phyloP scores from a whole-genome alignment of 2,329 filamentous ascomycete species.

The Chaetothyriales sp. region DNA sequence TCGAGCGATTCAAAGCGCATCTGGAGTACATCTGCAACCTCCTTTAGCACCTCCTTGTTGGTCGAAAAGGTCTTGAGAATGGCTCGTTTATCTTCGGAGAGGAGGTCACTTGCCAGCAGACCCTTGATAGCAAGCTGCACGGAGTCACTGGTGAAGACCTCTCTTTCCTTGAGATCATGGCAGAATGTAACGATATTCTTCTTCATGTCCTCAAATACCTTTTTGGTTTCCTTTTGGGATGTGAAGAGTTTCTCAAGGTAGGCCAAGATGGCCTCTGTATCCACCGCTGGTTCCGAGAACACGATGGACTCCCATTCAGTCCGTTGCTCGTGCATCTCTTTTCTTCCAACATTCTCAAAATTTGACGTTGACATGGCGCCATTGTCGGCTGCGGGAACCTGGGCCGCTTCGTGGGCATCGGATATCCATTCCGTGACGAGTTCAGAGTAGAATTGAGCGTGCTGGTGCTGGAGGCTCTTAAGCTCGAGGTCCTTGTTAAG shows the following conservation, averaged over 20 bases:
- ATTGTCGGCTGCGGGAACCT: conserved; percentile 8
- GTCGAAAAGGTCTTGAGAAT: conserved; percentile 39
- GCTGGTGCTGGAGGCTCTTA: conserved; percentile 42
- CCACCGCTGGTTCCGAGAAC: conserved; percentile 37
- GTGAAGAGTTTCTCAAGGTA: conserved; percentile 42
- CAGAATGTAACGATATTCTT: conserved; percentile 28
- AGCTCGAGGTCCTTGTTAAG: conserved; percentile 36
- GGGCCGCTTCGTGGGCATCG: conserved; percentile 18
- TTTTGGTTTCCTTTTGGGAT: conserved; percentile 27
- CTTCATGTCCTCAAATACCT: conserved; percentile 32
- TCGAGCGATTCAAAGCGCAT: conserved; percentile 40
- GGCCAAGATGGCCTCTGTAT: conserved; percentile 32
- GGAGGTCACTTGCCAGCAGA: conserved; percentile 37
- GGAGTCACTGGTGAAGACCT: conserved; percentile 29
- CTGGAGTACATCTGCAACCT: conserved; percentile 45
- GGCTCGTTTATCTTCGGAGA: conserved; percentile 38
- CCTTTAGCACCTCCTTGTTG: conserved; percentile 36
- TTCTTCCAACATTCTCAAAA: conserved; percentile 38
- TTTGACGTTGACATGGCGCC: conserved; percentile 20
- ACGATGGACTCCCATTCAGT: conserved; percentile 43
- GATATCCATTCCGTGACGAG: conserved; percentile 43
- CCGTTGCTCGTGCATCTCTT: conserved; percentile 42
- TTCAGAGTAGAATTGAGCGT: conserved; percentile 43
- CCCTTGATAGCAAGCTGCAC: conserved; percentile 37
- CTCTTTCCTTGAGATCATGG: conserved; percentile 17